phyloP scores from a whole-genome alignment of 345 rosid species.

The Eucalyptus globulus region DNA sequence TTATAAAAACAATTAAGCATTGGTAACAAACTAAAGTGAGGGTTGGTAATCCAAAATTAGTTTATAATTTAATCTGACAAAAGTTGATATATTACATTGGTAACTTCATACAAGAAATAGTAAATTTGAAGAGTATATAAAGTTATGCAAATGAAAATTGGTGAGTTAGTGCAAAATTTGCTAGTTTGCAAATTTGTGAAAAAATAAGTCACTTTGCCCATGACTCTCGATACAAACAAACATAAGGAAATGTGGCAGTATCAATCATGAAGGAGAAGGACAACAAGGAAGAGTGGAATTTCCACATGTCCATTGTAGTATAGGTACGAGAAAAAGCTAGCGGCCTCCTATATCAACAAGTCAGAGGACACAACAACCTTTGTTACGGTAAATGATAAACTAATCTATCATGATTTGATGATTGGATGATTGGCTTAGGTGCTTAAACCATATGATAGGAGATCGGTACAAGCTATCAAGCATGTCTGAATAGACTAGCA shows the following conservation, averaged over 20 bases:
- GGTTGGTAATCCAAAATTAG: background rate
- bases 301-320: too few relatives aligned
- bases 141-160: background rate
- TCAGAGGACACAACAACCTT: too few relatives aligned
- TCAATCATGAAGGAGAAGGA: too few relatives aligned
- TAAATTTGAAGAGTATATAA: background rate
- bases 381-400: too few relatives aligned
- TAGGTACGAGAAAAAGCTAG: too few relatives aligned
- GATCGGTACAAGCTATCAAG: background rate
- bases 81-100: background rate
- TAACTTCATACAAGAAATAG: background rate
- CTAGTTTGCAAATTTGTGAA: background rate
- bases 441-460: background rate
- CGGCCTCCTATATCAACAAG: too few relatives aligned
- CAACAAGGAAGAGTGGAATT: too few relatives aligned
- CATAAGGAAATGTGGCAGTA: too few relatives aligned
- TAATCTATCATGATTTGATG: background rate
- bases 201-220: too few relatives aligned
- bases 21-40: background rate
- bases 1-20: background rate
- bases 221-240: too few relatives aligned
- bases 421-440: background rate
- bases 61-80: background rate
- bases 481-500: too few relatives aligned
- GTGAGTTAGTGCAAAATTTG: background rate